Evolutionary conservation across 1,284 basidiomycete species (phyloP).

Genomic region (Hypsizygus ulmarius): DNA sequence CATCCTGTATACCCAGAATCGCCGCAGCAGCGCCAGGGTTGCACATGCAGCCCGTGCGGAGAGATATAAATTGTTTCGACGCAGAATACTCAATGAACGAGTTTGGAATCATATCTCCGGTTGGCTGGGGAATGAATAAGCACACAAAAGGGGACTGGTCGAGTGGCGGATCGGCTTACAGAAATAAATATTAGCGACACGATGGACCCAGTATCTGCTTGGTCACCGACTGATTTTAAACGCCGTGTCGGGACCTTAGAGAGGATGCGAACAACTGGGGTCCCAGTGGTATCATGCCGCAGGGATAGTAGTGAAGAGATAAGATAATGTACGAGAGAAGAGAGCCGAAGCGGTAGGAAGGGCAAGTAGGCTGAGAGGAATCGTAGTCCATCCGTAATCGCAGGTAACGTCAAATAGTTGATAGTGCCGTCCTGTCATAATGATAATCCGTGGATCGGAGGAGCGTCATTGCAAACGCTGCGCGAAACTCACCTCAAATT

Average conservation of each 20-base stretch:
- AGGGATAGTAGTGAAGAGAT: constrained; percentile 51
- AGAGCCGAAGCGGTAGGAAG: constrained; percentile 70
- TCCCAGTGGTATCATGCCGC: constrained; percentile 54
- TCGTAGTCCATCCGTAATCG: constrained; percentile 71
- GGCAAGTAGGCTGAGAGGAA: constrained; percentile 75
- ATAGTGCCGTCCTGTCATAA: constrained; percentile 73
- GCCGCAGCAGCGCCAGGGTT: constrained; percentile 78
- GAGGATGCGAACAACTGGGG: constrained; percentile 62
- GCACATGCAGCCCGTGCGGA: constrained; percentile 83
- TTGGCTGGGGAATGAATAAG: constrained; percentile 40
- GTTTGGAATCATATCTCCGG: constrained; percentile 64
- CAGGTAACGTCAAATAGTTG: constrained; percentile 73
- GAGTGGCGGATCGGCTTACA: constrained; percentile 38
- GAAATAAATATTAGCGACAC: constrained; percentile 63
- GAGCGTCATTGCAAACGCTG: neutral
- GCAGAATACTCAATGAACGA: constrained; percentile 71
- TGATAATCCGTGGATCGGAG: neutral
- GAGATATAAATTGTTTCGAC: constrained; percentile 59
- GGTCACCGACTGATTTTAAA: constrained; percentile 59
- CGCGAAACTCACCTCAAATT: constrained; percentile 60
- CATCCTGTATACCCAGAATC: constrained; percentile 61
- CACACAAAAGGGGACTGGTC: constrained; percentile 3
- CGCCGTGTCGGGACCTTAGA: constrained; percentile 54
- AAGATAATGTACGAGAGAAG: constrained; percentile 59
- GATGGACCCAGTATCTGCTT: constrained; percentile 64